Percentiles rank a stretch among this genome's conserved stretches.
Evolutionary conservation across 768 basidiomycete species (phyloP).

Genomic region (Mycena sanguinolenta): DNA sequence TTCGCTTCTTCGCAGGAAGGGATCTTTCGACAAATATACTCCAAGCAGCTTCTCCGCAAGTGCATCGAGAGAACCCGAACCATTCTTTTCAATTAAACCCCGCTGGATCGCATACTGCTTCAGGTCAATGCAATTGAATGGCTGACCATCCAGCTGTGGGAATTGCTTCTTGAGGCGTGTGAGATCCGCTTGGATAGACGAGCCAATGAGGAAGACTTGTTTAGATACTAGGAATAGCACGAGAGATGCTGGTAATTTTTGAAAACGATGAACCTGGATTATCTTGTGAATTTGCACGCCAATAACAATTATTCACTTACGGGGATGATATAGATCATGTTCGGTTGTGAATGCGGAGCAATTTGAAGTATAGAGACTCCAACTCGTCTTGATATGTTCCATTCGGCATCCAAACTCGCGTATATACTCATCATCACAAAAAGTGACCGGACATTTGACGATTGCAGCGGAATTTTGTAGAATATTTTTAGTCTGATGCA

Average conservation of each 20-base stretch:
- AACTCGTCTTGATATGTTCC: slow-evolving; percentile 4
- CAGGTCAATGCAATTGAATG: slow-evolving; percentile 9
- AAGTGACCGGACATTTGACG: neutral
- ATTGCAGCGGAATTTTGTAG: too few species aligned
- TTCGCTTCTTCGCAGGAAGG: neutral
- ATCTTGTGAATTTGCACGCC: neutral
- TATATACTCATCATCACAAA: neutral
- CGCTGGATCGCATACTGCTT: slow-evolving; percentile 6
- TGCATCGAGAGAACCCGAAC: neutral
- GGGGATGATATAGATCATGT: slow-evolving; percentile 2
- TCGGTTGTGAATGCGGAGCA: slow-evolving; percentile 2
- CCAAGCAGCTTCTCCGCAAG: slow-evolving; percentile 6
- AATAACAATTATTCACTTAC: too few species aligned
- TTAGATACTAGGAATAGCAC: neutral
- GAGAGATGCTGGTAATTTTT: neutral
- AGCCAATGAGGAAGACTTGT: neutral
- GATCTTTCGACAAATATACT: neutral
- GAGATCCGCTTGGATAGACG: neutral
- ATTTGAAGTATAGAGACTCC: slow-evolving; percentile 8
- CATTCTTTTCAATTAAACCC: neutral
- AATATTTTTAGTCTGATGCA: too few species aligned
- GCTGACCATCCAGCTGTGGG: neutral
- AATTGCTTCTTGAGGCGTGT: slow-evolving; percentile 3
- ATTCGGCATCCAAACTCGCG: slow-evolving; percentile 5
- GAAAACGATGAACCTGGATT: neutral